Evolutionary conservation across 163 green algal genomes (phyloP).

Genomic region (Scenedesmus sp.): DNA sequence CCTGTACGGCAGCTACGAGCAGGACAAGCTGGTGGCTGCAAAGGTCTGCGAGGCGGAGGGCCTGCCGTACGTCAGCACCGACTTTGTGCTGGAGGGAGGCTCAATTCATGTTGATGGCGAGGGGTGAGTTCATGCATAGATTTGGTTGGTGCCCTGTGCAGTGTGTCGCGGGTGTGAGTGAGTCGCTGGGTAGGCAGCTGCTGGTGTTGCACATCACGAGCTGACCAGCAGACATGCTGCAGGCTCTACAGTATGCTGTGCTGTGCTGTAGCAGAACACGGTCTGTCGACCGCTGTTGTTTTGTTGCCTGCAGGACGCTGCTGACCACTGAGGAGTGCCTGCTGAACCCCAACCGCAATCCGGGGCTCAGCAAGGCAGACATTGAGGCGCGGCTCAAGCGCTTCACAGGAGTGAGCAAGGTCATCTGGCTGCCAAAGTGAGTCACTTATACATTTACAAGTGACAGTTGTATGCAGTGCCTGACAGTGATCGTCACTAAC

Average conservation of each 20-base stretch:
- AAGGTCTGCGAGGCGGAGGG: slow-evolving; percentile 43
- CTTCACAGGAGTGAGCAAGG: slow-evolving; percentile 41
- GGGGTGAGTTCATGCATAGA: too few species aligned
- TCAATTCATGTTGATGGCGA: slow-evolving; percentile 55
- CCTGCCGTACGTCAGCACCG: slow-evolving; percentile 37
- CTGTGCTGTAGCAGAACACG: too few species aligned
- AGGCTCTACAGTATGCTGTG: too few species aligned
- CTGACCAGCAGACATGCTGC: too few species aligned
- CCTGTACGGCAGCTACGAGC: slow-evolving; percentile 51
- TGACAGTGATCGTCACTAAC: too few species aligned
- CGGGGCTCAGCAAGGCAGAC: slow-evolving; percentile 38
- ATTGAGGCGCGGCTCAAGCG: slow-evolving; percentile 48
- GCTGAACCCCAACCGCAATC: slow-evolving; percentile 57
- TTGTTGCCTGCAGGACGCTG: slow-evolving; percentile 26
- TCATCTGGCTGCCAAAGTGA: slow-evolving; percentile 56
- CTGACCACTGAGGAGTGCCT: slow-evolving; percentile 59
- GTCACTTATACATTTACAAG: too few species aligned
- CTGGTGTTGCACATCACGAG: too few species aligned
- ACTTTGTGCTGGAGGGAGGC: slow-evolving; percentile 57
- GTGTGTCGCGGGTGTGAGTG: too few species aligned
- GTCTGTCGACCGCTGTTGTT: neutral
- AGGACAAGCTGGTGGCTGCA: slow-evolving; percentile 47
- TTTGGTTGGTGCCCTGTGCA: too few species aligned
- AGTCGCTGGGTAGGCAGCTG: too few species aligned
- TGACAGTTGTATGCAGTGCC: too few species aligned